Conservation (phyloP, 495 filamentous ascomycete species). For the Penicillium bialowiezense region DNA sequence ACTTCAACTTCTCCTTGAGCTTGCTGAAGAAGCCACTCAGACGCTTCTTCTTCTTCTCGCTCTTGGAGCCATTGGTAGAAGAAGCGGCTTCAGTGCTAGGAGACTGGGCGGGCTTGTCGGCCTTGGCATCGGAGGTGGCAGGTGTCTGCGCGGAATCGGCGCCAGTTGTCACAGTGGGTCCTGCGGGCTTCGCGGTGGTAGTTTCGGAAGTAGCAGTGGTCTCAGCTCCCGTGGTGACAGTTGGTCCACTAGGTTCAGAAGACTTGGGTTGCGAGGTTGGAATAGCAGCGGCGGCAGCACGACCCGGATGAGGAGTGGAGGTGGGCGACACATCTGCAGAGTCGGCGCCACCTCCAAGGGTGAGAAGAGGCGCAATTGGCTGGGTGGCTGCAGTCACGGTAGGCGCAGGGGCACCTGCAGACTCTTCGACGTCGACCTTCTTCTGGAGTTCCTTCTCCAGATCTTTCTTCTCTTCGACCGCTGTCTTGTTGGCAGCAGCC, state of each 20-base stretch:
- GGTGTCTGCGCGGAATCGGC: conserved; percentile 17
- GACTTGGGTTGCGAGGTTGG: conserved; percentile 13
- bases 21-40: conserved; percentile 47
- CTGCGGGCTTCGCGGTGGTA: conserved; percentile 16
- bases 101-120: conserved; percentile 10
- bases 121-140: conserved; percentile 18
- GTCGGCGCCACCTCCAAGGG: conserved; percentile 19
- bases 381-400: conserved; percentile 43
- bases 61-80: conserved; percentile 21
- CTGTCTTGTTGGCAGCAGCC: conserved; percentile 62
- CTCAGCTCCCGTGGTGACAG: conserved; percentile 36
- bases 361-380: conserved; percentile 37
- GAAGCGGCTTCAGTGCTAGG: conserved; percentile 16
- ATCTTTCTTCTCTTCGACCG: conserved; percentile 74
- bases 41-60: conserved; percentile 47
- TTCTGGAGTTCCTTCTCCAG: conserved; percentile 66
- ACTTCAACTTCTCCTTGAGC: conserved; percentile 50
- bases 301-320: conserved; percentile 32
- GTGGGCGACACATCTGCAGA: conserved; percentile 45
- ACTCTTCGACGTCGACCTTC: conserved; percentile 47
- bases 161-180: conserved; percentile 37
- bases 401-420: conserved; percentile 53
- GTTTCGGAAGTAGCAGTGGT: conserved; percentile 17
- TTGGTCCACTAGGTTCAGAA: conserved; percentile 19
- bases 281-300: conserved; percentile 9